A percentile compares a stretch with the other conserved stretches of the same genome.
Evolutionary conservation across 2,329 filamentous ascomycete species (phyloP).

Genomic region (Xylariaceae sp.): DNA sequence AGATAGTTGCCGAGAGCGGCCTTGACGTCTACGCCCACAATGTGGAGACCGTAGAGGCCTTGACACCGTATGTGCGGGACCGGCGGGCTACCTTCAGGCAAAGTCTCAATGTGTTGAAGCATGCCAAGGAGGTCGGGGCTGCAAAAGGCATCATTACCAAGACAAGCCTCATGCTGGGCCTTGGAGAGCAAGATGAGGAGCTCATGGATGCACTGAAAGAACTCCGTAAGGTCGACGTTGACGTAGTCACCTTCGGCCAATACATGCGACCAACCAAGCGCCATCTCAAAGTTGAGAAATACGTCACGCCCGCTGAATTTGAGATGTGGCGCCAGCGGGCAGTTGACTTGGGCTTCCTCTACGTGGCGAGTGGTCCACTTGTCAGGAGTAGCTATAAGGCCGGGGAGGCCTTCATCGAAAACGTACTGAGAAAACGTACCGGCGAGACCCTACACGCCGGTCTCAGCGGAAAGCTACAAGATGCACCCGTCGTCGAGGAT

Average conservation of each 20-base stretch:
- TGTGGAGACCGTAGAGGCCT: constrained; percentile 85
- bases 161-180: constrained; percentile 93
- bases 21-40: constrained; percentile 97
- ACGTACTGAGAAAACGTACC: constrained; percentile 81
- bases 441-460: constrained; percentile 36
- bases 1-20: constrained; percentile 77
- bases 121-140: constrained; percentile 65
- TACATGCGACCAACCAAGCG: constrained; percentile 99
- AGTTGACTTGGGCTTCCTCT: constrained; percentile 92
- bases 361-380: constrained; percentile 88
- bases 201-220: constrained; percentile 75
- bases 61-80: constrained; percentile 88
- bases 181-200: constrained; percentile 88
- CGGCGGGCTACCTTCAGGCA: constrained; percentile 85
- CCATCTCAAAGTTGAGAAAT: constrained; percentile 95
- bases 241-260: constrained; percentile 98
- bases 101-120: constrained; percentile 72
- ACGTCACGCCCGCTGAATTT: constrained; percentile 86
- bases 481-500: constrained; percentile 25
- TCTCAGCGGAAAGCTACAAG: constrained; percentile 22
- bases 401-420: constrained; percentile 97
- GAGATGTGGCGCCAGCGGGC: constrained; percentile 88
- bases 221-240: constrained; percentile 74
- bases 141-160: constrained; percentile 80
- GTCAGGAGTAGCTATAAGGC: constrained; percentile 97